These are phyloP conservation scores for Camillea tinctor DNA, from an alignment of 2,329 filamentous ascomycete genomes.

Conservation along the genomic window DNA sequence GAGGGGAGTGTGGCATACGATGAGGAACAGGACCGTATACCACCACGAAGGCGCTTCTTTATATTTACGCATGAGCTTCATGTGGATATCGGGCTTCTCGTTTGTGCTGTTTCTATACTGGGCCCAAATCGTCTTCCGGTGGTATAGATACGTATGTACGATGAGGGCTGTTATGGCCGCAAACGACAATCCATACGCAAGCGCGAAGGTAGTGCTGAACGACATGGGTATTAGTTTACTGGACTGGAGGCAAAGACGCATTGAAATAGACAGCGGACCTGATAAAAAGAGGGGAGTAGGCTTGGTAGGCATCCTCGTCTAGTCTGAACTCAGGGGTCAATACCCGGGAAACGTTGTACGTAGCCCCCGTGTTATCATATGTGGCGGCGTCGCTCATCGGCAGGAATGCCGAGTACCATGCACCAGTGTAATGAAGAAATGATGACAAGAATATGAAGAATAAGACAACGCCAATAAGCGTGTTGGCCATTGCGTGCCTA, in stretches of 20 bases:
- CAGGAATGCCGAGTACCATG: slow-evolving; percentile 63
- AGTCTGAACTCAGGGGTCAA: slow-evolving; percentile 61
- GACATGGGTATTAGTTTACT: slow-evolving; percentile 7
- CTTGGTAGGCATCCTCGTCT: slow-evolving; percentile 61
- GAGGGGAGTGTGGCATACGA: slow-evolving; percentile 41
- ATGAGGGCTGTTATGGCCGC: slow-evolving; percentile 68
- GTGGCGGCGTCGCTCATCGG: slow-evolving; percentile 69
- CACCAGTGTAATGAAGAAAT: slow-evolving; percentile 62
- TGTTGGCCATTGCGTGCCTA: slow-evolving; percentile 72
- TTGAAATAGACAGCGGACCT: slow-evolving; percentile 35
- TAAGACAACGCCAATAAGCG: slow-evolving; percentile 62
- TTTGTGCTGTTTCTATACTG: slow-evolving; percentile 59
- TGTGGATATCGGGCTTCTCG: slow-evolving; percentile 61
- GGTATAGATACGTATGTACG: slow-evolving; percentile 66
- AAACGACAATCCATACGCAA: slow-evolving; percentile 71
- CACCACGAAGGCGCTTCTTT: slow-evolving; percentile 63
- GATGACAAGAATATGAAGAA: slow-evolving; percentile 63
- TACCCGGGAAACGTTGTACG: slow-evolving; percentile 65
- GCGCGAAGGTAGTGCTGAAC: slow-evolving; percentile 64
- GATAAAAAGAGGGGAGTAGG: slow-evolving; percentile 67
- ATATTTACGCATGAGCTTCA: slow-evolving; percentile 63
- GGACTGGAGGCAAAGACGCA: not conserved
- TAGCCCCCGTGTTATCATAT: slow-evolving; percentile 67
- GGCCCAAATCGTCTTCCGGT: slow-evolving; percentile 64
- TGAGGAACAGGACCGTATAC: slow-evolving; percentile 57